Base-by-base conservation (phyloP, 495 filamentous ascomycete species). In the Penicillium coprophilum region DNA sequence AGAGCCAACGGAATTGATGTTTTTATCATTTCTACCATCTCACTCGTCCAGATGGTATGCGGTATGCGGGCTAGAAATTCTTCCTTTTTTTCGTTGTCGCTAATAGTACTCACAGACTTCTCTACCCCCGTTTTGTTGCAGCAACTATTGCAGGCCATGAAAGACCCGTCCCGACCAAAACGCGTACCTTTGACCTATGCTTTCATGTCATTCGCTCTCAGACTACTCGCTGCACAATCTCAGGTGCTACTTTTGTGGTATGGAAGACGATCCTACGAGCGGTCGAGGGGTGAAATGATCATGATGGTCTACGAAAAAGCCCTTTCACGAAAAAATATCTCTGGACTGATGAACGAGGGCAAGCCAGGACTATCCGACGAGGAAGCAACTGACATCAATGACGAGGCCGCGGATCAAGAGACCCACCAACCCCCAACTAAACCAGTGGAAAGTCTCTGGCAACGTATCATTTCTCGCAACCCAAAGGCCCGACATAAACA, bases 301-400 rank as follows among this genome's bases (percentile, higher is more conserved):
- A 93, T 89, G 52, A 92, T 91, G 83, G 76, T 94, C 24, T 92
- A 92, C 54, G 89, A 91, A 65, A 95, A 95, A 71, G 90, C 88
- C 0, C 70, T 94, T 9, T 81, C 83, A 6, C 75, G 90, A 31
- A 92, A 93, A 70, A 78, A 78, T 24, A 81, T 89, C 1, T 80
- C 88, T 52, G 83, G 83, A 9, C 66, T 78, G 28, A 48, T 63
- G 36, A 45, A 63, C 15, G 46, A 61, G 15, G 57, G 45, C 15
- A 64, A 68, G 9, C 17, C 51, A 21, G 61, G 49, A 7, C 4
- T 27, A 13, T 17, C 27, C 12, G 20, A 46, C 12, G 53, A 43
- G 17, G 55, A 59, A 12, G 47, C 61, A n/a, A 40, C 41, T 10
- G 41, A 32, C 6, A 7, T 15, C 6, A 15, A 57, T 9, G 44